phyloP scores from a whole-genome alignment of 2,329 filamentous ascomycete genomes.

The Fusarium longipes region DNA sequence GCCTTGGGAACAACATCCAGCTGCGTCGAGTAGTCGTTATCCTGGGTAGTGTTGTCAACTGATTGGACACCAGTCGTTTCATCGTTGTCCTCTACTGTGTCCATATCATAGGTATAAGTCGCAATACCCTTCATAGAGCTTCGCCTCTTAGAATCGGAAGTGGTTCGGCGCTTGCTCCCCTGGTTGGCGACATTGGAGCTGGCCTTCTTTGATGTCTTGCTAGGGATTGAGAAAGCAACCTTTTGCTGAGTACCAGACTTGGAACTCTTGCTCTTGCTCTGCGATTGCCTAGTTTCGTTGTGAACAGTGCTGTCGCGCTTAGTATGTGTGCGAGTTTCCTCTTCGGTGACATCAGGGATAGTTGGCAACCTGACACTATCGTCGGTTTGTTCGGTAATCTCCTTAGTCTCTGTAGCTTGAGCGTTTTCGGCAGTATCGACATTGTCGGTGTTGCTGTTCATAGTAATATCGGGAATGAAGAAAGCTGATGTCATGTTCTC shows the following conservation, averaged over 20 bases:
- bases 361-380: constrained; percentile 48
- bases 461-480: constrained; percentile 68
- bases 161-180: constrained; percentile 56
- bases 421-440: constrained; percentile 42
- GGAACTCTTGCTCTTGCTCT: constrained; percentile 45
- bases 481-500: constrained; percentile 70
- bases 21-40: constrained; percentile 51
- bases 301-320: constrained; percentile 48
- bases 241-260: constrained; percentile 49
- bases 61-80: constrained; percentile 52
- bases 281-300: constrained; percentile 46
- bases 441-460: constrained; percentile 54
- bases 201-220: constrained; percentile 48
- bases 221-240: constrained; percentile 57
- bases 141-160: constrained; percentile 39
- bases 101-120: constrained; percentile 36
- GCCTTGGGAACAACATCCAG: constrained; percentile 47
- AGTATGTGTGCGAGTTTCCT: constrained; percentile 44
- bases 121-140: constrained; percentile 39
- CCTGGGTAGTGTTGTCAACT: constrained; percentile 51
- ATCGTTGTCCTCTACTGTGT: constrained; percentile 49
- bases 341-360: constrained; percentile 47
- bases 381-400: constrained; percentile 50
- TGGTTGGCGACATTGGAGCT: constrained; percentile 54
- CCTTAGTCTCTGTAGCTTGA: constrained; percentile 50